Evolutionary conservation across 2,329 filamentous ascomycete species (phyloP).

Genomic region (Colletotrichum filicis): DNA sequence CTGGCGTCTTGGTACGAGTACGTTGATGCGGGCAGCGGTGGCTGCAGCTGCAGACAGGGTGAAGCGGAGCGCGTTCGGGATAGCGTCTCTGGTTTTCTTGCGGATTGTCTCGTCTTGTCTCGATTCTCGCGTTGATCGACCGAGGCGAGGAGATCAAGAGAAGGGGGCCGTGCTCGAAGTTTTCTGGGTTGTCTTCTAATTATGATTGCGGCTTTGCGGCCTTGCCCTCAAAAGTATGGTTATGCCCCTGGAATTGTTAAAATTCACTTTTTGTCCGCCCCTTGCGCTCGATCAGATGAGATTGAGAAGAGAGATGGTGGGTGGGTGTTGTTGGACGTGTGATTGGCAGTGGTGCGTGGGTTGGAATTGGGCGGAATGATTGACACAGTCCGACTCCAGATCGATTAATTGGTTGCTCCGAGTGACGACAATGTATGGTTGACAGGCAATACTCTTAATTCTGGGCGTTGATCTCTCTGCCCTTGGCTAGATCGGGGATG

Average conservation of each 20-base stretch:
- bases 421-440: neutral
- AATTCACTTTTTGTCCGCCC: neutral
- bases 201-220: neutral
- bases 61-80: constrained; percentile 22
- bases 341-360: neutral
- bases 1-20: neutral
- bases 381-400: neutral
- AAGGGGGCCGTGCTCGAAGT: constrained; percentile 20
- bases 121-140: constrained; percentile 27
- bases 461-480: neutral
- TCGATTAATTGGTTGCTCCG: constrained; percentile 14
- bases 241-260: neutral
- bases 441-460: neutral
- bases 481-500: constrained; percentile 19
- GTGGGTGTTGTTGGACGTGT: neutral
- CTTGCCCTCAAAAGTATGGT: too few relatives aligned
- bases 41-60: constrained; percentile 1
- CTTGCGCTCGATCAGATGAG: constrained; percentile 15
- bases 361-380: neutral
- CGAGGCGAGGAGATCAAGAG: constrained; percentile 14
- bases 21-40: neutral
- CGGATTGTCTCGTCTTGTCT: constrained; percentile 29
- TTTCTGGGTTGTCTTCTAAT: neutral
- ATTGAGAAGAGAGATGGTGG: neutral
- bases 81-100: constrained; percentile 2